These are phyloP conservation scores for Adansonia gregorii DNA, from an alignment of 441 rosid genomes.

Conservation along the genomic window DNA sequence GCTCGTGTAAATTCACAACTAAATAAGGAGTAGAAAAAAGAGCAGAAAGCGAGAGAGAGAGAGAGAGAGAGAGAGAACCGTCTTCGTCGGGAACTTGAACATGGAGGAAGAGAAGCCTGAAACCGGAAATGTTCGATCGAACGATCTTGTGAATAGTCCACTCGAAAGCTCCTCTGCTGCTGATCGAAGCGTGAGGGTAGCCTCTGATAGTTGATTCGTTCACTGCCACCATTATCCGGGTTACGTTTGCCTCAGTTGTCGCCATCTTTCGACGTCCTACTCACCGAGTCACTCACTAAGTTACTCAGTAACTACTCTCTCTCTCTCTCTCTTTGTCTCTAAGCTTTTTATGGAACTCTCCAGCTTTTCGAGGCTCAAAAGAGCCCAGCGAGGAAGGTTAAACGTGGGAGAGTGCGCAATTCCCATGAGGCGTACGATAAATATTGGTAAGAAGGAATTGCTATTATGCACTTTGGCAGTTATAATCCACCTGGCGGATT, in stretches of 20 bases:
- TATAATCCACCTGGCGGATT: neutral
- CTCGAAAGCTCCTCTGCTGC: conserved; percentile 88
- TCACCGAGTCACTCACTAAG: conserved; percentile 28
- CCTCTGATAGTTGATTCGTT: conserved; percentile 84
- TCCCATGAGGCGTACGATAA: neutral
- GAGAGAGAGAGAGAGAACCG: conserved; percentile 41
- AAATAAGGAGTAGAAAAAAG: neutral
- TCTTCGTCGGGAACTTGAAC: conserved; percentile 94
- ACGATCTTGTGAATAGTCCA: conserved; percentile 90
- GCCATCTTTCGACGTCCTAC: conserved; percentile 40
- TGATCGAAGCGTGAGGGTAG: conserved; percentile 84
- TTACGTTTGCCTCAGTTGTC: conserved; percentile 42
- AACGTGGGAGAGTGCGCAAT: neutral
- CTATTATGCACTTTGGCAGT: neutral
- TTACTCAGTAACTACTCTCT: neutral
- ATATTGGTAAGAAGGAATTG: too few relatives aligned
- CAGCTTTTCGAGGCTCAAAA: neutral
- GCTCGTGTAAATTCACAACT: neutral
- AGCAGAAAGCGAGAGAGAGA: conserved; percentile 23
- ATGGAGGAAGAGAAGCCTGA: conserved; percentile 86
- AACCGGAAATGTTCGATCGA: conserved; percentile 69
- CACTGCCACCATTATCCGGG: conserved; percentile 80
- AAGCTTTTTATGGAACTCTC: neutral
- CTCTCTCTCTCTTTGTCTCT: neutral
- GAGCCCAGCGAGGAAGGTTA: neutral